These are phyloP conservation scores for Boletus rex-veris DNA, from an alignment of 768 basidiomycete species.

Conservation along the genomic window DNA sequence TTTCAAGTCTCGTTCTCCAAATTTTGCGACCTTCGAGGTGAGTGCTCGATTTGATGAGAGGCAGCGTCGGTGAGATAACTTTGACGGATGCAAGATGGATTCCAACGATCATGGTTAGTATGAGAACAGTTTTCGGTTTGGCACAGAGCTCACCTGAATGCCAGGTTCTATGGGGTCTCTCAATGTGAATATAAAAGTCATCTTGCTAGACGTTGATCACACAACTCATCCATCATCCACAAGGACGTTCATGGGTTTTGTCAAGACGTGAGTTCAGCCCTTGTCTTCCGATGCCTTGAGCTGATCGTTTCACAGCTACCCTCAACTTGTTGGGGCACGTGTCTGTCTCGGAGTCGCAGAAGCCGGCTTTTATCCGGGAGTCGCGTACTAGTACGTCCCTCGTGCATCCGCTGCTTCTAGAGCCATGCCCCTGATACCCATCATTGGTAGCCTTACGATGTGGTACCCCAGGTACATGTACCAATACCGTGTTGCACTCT, in stretches of 20 bases:
- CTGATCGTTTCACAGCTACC: background rate
- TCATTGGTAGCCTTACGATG: background rate
- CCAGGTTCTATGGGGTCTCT: background rate
- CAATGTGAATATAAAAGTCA: background rate
- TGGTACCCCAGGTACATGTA: conserved; percentile 6
- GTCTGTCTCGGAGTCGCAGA: conserved; percentile 2
- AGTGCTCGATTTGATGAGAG: background rate
- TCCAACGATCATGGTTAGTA: conserved; percentile 2
- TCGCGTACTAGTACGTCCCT: background rate
- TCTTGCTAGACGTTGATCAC: background rate
- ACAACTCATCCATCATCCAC: background rate
- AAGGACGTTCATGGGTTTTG: conserved; percentile 2
- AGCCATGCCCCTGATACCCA: background rate
- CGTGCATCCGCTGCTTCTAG: background rate
- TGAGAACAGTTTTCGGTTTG: background rate
- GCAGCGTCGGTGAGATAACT: background rate
- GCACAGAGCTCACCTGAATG: background rate
- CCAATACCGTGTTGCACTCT: conserved; percentile 4
- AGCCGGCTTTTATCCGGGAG: conserved; percentile 1
- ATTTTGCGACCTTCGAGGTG: background rate
- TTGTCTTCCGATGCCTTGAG: background rate
- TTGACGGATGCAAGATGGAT: background rate
- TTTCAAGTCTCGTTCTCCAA: background rate
- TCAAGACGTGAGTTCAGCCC: background rate
- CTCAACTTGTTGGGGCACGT: background rate